These are phyloP conservation scores for Leucogyrophana mollusca DNA, from an alignment of 768 basidiomycete genomes.

Conservation along the genomic window DNA sequence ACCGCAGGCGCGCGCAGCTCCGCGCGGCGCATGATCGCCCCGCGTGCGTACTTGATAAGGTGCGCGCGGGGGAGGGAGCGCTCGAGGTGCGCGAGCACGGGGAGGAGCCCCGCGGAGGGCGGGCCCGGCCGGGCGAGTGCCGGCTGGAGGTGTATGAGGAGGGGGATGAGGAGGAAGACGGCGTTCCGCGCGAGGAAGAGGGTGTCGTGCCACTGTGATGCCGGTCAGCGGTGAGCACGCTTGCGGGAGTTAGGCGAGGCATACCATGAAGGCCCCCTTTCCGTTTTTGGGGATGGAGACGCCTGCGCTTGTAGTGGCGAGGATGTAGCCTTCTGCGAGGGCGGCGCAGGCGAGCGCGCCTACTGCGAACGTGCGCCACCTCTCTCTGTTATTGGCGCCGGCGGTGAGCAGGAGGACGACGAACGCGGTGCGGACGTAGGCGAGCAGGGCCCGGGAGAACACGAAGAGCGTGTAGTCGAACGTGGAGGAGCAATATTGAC, in stretches of 20 bases:
- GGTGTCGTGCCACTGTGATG: conserved; percentile 62
- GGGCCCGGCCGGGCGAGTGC: conserved; percentile 28
- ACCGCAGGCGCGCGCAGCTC: conserved; percentile 43
- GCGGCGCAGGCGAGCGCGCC: conserved; percentile 48
- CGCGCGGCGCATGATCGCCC: conserved; percentile 55
- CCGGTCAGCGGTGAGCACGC: background rate
- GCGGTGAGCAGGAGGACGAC: conserved; percentile 48
- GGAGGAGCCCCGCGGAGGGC: conserved; percentile 25
- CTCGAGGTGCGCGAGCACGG: conserved; percentile 28
- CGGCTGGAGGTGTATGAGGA: conserved; percentile 44
- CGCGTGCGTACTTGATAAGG: conserved; percentile 54
- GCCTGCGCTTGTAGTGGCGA: conserved; percentile 43
- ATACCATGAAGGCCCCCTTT: conserved; percentile 37
- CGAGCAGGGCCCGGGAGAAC: conserved; percentile 51
- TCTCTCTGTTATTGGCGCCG: conserved; percentile 36
- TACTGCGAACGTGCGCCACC: conserved; percentile 44
- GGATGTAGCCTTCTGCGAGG: conserved; percentile 54
- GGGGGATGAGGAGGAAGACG: conserved; percentile 58
- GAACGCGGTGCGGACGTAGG: conserved; percentile 57
- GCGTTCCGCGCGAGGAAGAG: conserved; percentile 52
- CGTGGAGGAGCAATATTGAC: conserved; percentile 62
- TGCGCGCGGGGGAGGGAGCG: conserved; percentile 46
- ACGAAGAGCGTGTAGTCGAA: conserved; percentile 61
- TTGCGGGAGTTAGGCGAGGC: conserved; percentile 7
- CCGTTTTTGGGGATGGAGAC: conserved; percentile 45